Base-by-base conservation (phyloP, 2,329 filamentous ascomycete species). In the Alternaria sp. region DNA sequence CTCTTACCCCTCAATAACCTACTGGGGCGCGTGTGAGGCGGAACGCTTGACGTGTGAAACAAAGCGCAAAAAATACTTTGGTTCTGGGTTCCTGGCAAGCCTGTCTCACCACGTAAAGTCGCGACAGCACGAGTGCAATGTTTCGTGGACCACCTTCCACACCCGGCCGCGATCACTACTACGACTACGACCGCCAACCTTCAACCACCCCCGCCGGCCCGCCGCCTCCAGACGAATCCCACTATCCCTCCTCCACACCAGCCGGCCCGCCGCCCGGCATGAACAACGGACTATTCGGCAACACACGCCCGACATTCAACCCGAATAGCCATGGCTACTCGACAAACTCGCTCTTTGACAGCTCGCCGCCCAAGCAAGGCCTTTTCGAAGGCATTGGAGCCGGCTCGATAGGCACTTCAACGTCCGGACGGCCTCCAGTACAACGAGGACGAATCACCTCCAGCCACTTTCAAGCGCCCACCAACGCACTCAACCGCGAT, bases 171-270 rank as follows among this genome's bases (percentile, higher is more conserved):
- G 65, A 67, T 50, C 68, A 65, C 45, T 67, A 67, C 59, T 70
- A 68, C 63, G 64, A 69, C n/a, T 67, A 66, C 54, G 68, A 67
- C 54, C 61, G 71, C 63, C 75, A 78, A 41, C 80, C 84, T 45
- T 87, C 86, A 6, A 87, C 85, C 20, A 88, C 86, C 16, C 86
- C 86, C 54, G 85, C 84, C 48, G 86, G 85, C 41, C 82, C 81
- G 59, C 86, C 86, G 1, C 85, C 85, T 27, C 46, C 14, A 16
- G 85, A 84, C 45, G 51, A 62, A 11, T 67, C 67, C 22, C 63
- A 81, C 80, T 60, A 77, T 76, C 63, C 71, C 45, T 87, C 85
- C n/a, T 86, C 86, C 55, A 87, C 86, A 22, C 86, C 86, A 32
- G 81, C 82, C 58, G 86, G 84, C 3, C 81, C 81, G 20, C 85